phyloP scores from a whole-genome alignment of 192 early-diverging fungal species.

The Backusella macrospora region DNA sequence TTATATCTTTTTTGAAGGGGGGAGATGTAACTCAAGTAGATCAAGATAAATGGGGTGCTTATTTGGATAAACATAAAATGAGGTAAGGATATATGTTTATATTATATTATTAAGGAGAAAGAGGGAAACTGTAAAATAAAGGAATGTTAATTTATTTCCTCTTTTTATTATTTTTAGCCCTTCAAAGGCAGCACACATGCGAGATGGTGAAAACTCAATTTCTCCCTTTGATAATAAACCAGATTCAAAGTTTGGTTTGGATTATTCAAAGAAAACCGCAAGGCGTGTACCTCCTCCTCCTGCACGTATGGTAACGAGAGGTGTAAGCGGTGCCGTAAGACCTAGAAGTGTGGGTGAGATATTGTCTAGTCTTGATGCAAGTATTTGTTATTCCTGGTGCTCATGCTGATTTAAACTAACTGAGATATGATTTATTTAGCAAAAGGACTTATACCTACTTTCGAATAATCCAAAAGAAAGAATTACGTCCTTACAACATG shows the following conservation, averaged over 20 bases:
- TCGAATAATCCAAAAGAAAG: constrained; percentile 7
- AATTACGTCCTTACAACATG: background rate
- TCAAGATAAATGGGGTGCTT: constrained; percentile 26
- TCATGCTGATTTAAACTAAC: too few species aligned
- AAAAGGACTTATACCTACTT: constrained; percentile 13
- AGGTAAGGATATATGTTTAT: background rate
- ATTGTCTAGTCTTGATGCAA: constrained; percentile 42
- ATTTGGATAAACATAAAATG: constrained; percentile 26
- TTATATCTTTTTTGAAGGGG: constrained; percentile 21
- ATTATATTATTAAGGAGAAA: background rate
- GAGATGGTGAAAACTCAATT: constrained; percentile 3
- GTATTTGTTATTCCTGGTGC: background rate
- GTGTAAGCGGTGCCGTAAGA: constrained; percentile 60
- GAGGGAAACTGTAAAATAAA: background rate
- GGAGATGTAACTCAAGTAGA: constrained; percentile 20
- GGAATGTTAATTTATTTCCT: background rate
- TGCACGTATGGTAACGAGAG: constrained; percentile 61
- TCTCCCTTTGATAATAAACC: constrained; percentile 2
- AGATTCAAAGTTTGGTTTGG: constrained; percentile 22
- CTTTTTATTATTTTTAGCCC: constrained; percentile 4
- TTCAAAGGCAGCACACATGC: constrained; percentile 11
- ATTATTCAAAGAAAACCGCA: constrained; percentile 43
- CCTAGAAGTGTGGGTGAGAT: constrained; percentile 62
- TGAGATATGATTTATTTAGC: background rate
- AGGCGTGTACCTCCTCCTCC: constrained; percentile 53